Conservation (phyloP, 306 rosid genomes). For the Hippophae rhamnoides region DNA sequence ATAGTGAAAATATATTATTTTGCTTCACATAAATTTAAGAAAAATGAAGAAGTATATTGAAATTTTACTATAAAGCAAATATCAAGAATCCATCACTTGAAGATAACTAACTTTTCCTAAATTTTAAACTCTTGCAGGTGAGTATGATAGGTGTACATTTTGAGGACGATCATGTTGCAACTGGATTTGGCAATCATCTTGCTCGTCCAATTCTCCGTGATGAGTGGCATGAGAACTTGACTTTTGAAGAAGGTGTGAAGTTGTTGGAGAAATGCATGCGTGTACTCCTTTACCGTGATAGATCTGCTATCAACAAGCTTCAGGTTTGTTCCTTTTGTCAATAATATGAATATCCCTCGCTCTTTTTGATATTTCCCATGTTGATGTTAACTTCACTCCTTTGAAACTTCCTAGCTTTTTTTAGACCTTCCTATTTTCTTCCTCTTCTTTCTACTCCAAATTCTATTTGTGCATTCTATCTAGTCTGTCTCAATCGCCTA, state of each 20-base stretch:
- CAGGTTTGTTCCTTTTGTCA: constrained; percentile 44
- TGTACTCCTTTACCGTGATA: constrained; percentile 85
- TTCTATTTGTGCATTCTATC: too few relatives aligned
- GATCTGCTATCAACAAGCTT: constrained; percentile 76
- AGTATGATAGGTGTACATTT: constrained; percentile 85
- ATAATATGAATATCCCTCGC: not conserved
- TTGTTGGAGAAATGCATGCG: constrained; percentile 96
- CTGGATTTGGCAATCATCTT: constrained; percentile 93
- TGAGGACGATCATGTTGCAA: constrained; percentile 84
- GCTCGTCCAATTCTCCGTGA: constrained; percentile 97
- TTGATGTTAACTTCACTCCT: not conserved
- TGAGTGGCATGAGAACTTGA: constrained; percentile 84
- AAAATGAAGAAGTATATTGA: too few relatives aligned
- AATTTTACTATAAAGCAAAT: too few relatives aligned
- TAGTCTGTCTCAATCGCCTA: not conserved
- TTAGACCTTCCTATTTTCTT: too few relatives aligned
- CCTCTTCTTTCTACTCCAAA: too few relatives aligned
- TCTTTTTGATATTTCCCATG: not conserved
- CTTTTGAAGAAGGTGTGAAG: constrained; percentile 84
- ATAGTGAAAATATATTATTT: too few relatives aligned
- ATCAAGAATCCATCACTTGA: too few relatives aligned
- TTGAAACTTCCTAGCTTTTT: too few relatives aligned
- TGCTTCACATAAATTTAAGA: too few relatives aligned
- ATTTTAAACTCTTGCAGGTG: constrained; percentile 40
- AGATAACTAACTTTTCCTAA: not conserved